Evolutionary conservation across 1,284 basidiomycete species (phyloP), one percentile per base, ranked within the genome.

Genomic region (Paramarasmius palmivorus): DNA sequence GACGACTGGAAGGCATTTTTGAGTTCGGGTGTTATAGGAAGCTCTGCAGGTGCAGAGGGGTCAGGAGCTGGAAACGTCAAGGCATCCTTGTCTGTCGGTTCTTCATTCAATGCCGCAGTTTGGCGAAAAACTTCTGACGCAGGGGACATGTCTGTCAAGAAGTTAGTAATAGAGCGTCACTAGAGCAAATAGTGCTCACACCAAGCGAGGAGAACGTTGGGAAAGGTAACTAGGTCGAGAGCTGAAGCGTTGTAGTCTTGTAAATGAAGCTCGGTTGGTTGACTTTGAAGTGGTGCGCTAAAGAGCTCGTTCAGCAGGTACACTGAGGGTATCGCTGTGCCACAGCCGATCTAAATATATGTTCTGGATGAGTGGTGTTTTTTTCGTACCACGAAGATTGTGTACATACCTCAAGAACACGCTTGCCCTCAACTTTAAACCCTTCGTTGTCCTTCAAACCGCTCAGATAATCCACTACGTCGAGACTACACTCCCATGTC

Each of bases 401-500:
- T 35, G 37, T 20, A 10, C 14, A 37, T 22, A 23, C 90, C 79
- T 92, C 91, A 4, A 93, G 61, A 1, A 90, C 66, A 1, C 78
- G 71, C 59, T 75, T 79, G 0, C 83, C 82, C 4, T 60, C 59
- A n/a, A 70, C 52, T 53, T 45, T n/a, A 40, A 53, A 45, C 44
- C 51, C 40, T 2, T 56, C 49, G 6, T 44, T 41, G 26, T 68
- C 63, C 37, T 72, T 61, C 14, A 75, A 59, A 25, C 68, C 57
- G 61, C 75, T 70, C 26, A 84, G 70, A 61, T 81, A 84, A 40
- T 76, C 77, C 0, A 90, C 91, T 0, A 99, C 77, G 69, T 98
- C 96, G 14, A 95, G 70, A 35, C 92, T 91, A 58, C 94, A 97
- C 69, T 99, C 96, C 96, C 96, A 99, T 2, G 95, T 98, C 72